Evolutionary conservation across 148 eudicot species (phyloP).

Genomic region (Heliosperma pusillum): DNA sequence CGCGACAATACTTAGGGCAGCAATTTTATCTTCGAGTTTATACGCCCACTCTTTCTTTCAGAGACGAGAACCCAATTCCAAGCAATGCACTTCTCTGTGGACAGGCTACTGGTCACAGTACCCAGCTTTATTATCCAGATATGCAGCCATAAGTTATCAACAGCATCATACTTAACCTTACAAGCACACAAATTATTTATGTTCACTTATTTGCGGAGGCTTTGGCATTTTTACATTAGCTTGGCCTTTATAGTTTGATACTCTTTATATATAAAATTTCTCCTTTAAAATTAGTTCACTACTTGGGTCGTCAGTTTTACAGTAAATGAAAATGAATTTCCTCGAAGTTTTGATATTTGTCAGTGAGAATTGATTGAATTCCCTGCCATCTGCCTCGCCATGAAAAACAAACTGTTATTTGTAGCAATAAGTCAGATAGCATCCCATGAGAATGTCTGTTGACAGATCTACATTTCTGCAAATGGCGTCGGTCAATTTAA

Average conservation of each 20-base stretch:
- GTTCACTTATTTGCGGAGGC: not conserved
- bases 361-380: no score
- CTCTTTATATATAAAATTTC: no score
- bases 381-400: no score
- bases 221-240: not conserved
- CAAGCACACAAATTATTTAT: no score
- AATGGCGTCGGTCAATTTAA: no score
- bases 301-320: not conserved
- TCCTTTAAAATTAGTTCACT: no score
- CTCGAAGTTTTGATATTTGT: no score
- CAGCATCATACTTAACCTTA: not conserved
- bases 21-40: constrained; percentile 67
- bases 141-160: not conserved
- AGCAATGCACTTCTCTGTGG: constrained; percentile 61
- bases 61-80: constrained; percentile 65
- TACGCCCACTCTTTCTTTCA: constrained; percentile 46
- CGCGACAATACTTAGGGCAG: constrained; percentile 60
- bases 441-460: not conserved
- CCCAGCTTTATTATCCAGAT: constrained; percentile 3
- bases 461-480: not conserved
- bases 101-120: constrained; percentile 42
- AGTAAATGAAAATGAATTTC: not conserved
- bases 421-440: not conserved
- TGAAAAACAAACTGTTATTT: not conserved
- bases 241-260: not conserved